Evolutionary conservation across 805 yeast species (phyloP).

Genomic region (Candida insectorum): DNA sequence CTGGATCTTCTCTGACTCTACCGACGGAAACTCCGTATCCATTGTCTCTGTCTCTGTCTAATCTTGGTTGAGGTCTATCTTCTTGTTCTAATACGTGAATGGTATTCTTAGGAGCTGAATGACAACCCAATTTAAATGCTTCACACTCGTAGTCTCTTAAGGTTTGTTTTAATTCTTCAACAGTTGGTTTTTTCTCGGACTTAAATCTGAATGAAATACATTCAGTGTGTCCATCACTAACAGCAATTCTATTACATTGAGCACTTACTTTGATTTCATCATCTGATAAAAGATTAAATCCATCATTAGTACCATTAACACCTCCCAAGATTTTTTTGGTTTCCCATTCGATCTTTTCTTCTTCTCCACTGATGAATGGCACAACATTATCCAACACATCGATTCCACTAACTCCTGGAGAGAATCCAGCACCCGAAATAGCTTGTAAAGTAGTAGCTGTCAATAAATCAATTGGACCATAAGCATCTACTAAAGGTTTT

Average conservation of each 20-base stretch:
- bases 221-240: slow-evolving; percentile 96
- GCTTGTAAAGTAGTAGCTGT: slow-evolving; percentile 95
- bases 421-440: slow-evolving; percentile 96
- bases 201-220: slow-evolving; percentile 85
- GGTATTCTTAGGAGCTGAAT: slow-evolving; percentile 89
- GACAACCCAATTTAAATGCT: slow-evolving; percentile 74
- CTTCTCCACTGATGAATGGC: slow-evolving; percentile 95
- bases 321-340: slow-evolving; percentile 89
- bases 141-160: slow-evolving; percentile 78
- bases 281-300: slow-evolving; percentile 56
- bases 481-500: slow-evolving; percentile 84
- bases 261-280: slow-evolving; percentile 86
- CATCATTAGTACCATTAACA: slow-evolving; percentile 47
- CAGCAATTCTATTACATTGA: slow-evolving; percentile 95
- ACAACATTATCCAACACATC: slow-evolving; percentile 92
- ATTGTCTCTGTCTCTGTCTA: slow-evolving; percentile 91
- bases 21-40: slow-evolving; percentile 97
- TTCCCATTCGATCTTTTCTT: slow-evolving; percentile 98
- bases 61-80: slow-evolving; percentile 96
- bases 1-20: slow-evolving; percentile 88
- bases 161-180: slow-evolving; percentile 72
- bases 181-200: slow-evolving; percentile 77
- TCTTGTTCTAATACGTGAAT: slow-evolving; percentile 87
- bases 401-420: slow-evolving; percentile 96
- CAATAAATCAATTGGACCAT: slow-evolving; percentile 85